Evolutionary conservation across 2,329 filamentous ascomycete genomes (phyloP).

Genomic region (Cytospora piceae): DNA sequence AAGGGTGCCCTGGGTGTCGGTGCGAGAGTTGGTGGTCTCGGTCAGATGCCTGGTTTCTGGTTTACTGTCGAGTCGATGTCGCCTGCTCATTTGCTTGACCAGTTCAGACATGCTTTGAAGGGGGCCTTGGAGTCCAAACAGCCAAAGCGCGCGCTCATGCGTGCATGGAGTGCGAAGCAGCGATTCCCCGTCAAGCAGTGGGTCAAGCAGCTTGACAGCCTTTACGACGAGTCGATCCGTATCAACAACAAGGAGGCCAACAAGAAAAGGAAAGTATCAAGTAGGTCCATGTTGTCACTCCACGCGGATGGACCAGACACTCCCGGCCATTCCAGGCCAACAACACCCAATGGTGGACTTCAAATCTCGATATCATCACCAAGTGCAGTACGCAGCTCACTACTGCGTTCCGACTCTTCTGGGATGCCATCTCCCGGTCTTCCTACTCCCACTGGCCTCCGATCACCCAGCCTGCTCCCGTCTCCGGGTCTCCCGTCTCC

Average conservation of each 20-base stretch:
- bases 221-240: constrained; percentile 62
- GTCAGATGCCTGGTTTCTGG: constrained; percentile 73
- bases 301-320: constrained; percentile 31
- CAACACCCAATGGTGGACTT: constrained; percentile 21
- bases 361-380: constrained; percentile 30
- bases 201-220: constrained; percentile 64
- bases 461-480: constrained; percentile 13
- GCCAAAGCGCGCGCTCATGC: constrained; percentile 62
- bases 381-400: constrained; percentile 30
- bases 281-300: constrained; percentile 33
- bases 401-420: constrained; percentile 32
- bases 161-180: constrained; percentile 65
- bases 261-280: constrained; percentile 34
- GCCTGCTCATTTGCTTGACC: constrained; percentile 63
- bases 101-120: constrained; percentile 66
- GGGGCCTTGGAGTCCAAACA: constrained; percentile 60
- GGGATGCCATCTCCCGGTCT: constrained; percentile 20
- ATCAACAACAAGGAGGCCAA: constrained; percentile 42
- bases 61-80: constrained; percentile 68
- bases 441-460: constrained; percentile 1
- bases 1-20: constrained; percentile 69
- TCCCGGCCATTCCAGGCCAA: constrained; percentile 24
- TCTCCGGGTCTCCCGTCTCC: constrained; percentile 17
- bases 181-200: constrained; percentile 69
- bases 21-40: constrained; percentile 65